Evolutionary conservation across 2,329 filamentous ascomycete species (phyloP), one percentile per base, ranked within the genome.

Genomic region (Hymenoscyphus repandus): DNA sequence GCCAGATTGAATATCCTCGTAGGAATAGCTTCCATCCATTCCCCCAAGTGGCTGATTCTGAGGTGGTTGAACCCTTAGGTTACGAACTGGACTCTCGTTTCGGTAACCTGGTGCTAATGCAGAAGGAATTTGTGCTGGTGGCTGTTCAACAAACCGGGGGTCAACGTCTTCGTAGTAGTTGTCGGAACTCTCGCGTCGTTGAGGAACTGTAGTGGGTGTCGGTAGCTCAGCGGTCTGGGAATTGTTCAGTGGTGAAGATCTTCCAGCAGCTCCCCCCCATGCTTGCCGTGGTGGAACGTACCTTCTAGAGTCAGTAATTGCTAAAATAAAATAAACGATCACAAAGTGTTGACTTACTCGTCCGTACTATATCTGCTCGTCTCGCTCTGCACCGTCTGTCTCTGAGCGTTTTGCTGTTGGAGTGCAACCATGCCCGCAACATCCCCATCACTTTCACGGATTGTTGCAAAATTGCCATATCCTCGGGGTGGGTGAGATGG

Each of bases 81-180:
- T 56, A 57, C 62, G 51, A 50, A 58, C 55, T 45, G 58, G 51
- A 49, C 60, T 47, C 47, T 60, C 47, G 45, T 52, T 48, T 49
- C 59, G 33, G 55, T 54, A 52, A 50, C 42, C 54, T 37, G 58
- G 52, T 39, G 49, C 65, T 57, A 56, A 68, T 50, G 63, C 66
- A 57, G 66, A 54, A 49, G 66, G 66, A 31, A 66, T 52, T 43
- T 62, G 50, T 54, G 66, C 64, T 53, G 44, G 42, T 31, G 52
- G 33, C 15, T 49, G 50, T 32, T 81, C 77, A 32, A 83, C 86
- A 64, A 96, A 97, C 50, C 84, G 87, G 40, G 92, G 90, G 58
- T 96, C 90, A 11, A 96, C 82, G 66, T 97, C 92, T 74, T 97
- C 93, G 65, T 95, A 95, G 70, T 97, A 97, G 55, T 78, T 71